Base-by-base conservation (phyloP, 2,329 filamentous ascomycete genomes). In the Colletotrichum tropicale region DNA sequence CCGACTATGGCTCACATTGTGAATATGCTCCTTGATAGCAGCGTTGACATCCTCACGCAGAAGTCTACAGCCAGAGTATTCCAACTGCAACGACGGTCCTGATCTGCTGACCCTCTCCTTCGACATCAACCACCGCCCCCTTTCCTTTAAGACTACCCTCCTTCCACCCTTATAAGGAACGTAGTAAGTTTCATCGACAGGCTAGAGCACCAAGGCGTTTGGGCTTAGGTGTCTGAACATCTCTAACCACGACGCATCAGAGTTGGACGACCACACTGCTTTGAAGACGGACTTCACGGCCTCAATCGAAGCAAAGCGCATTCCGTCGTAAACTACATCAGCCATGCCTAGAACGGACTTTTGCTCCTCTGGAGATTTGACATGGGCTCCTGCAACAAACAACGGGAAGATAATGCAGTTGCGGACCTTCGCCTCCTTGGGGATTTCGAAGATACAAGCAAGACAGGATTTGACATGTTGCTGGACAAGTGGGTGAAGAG, bases 401-500 rank as follows among this genome's bases (percentile, higher is more conserved):
- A 86, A 77, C 1, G 85, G 85, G 7, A 86, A 82, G 0, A 86
- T 80, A 13, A 84, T 81, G 30, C 85, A 86, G 72, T 86, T 83
- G 18, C 85, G 81, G 7, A 84, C 81, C 32, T 86, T 85, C 0
- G 84, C 82, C 0, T 83, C 81, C 3, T 83, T 80, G 26, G 80
- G 79, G 6, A 83, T 82, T 13, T 85, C 84, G 6, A 83, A 82
- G 18, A 85, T 83, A 13, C 84, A 81, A 10, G 83, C 82, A 6
- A 86, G 81, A 13, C 83, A 85, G 1, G 81, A 81, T 7, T 82
- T 79, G 0, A 86, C 83, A 30, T 85, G 80, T 43, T 86, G 82
- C 26, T 88, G 86, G 0, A 87, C 86, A 0, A 87, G 79, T 4
- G 79, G 80, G 71, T 88, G 85, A 4, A 79, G 80, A 3, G 83